Evolutionary conservation across 1,284 basidiomycete species (phyloP).

Genomic region (Heterobasidion parviporum): DNA sequence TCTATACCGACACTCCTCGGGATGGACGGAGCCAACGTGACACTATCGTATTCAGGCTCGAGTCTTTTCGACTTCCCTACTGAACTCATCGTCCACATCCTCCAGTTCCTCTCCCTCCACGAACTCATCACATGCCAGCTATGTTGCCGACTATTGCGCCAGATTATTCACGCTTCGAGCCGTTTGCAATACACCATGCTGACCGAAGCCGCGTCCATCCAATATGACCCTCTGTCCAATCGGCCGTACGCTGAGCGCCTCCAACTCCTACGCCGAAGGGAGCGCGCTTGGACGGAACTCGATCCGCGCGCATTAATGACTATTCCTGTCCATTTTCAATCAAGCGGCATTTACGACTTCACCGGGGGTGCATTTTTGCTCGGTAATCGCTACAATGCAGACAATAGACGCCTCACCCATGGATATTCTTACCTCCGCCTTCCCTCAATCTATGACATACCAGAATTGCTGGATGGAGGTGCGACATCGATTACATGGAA

Average conservation of each 20-base stretch:
- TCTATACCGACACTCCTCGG: no score
- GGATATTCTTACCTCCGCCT: slow-evolving; percentile 10
- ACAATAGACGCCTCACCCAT: slow-evolving; percentile 1
- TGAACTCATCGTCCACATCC: slow-evolving; percentile 8
- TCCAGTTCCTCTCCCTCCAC: slow-evolving; percentile 3
- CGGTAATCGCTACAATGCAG: slow-evolving; percentile 4
- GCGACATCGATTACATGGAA: slow-evolving; percentile 18
- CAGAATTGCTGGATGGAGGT: background rate
- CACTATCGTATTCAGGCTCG: no score
- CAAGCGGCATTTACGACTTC: slow-evolving; percentile 12
- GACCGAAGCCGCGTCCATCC: slow-evolving; percentile 3
- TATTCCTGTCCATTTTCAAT: slow-evolving; percentile 6
- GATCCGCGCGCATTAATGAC: background rate
- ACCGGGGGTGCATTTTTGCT: slow-evolving; percentile 11
- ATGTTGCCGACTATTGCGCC: slow-evolving; percentile 5
- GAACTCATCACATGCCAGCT: slow-evolving; percentile 6
- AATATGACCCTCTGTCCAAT: slow-evolving; percentile 2
- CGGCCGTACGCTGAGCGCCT: slow-evolving; percentile 7
- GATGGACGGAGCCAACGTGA: no score
- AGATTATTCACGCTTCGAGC: slow-evolving; percentile 2
- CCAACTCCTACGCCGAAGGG: slow-evolving; percentile 4
- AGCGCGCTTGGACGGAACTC: slow-evolving; percentile 6
- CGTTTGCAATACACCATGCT: slow-evolving; percentile 7
- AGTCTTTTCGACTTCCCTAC: background rate
- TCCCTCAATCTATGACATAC: slow-evolving; percentile 6